Evolutionary conservation across 352 stramenopile species (phyloP), one percentile per base, ranked within the genome.

Genomic region (Globisporangium orthogonon): DNA sequence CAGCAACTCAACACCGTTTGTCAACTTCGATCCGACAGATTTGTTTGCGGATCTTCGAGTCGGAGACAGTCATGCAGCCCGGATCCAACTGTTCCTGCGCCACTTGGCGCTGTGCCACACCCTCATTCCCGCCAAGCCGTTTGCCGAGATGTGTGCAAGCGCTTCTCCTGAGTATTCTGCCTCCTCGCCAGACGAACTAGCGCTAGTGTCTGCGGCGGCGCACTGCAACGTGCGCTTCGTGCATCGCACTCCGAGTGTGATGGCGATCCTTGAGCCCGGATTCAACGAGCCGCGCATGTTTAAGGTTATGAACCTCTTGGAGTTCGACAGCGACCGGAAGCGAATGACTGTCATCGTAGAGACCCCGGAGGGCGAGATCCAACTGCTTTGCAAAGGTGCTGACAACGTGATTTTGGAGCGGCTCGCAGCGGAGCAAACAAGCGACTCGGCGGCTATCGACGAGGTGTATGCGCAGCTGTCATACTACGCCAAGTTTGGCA

Each of bases 261-360:
- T 87, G 52, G 78, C 64, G 57, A 68, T 89, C 5, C 50, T 83
- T 54, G 80, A 90, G 50, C 54, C 72, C 17, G 71, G 76, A 7
- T 50, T 73, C 48, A 44, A 60, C 52, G 23, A 50, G 9, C 69
- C 65, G 33, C 65, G 58, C 45, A 81, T 81, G 6, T 99, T 95
- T 80, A 78, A 86, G 15, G 65, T 98, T 44, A 70, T 98, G 31
- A 93, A 96, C 28, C 70, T 98, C 4, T 94, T 98, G 49, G 96
- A 98, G 65, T 99, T 99, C 72, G 91, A 98, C 64, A 98, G 91
- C 56, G 83, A 98, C 56, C 79, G 97, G 37, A 99, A 99, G 69
- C 75, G 97, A 45, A 99, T 99, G 96, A 97, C 89, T 14, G 87
- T 99, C 45, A 80, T 99, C 39, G 73, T 98, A 15, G 77, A 96